Evolutionary conservation across 495 filamentous ascomycete species (phyloP).

Genomic region (Penicillium herquei): DNA sequence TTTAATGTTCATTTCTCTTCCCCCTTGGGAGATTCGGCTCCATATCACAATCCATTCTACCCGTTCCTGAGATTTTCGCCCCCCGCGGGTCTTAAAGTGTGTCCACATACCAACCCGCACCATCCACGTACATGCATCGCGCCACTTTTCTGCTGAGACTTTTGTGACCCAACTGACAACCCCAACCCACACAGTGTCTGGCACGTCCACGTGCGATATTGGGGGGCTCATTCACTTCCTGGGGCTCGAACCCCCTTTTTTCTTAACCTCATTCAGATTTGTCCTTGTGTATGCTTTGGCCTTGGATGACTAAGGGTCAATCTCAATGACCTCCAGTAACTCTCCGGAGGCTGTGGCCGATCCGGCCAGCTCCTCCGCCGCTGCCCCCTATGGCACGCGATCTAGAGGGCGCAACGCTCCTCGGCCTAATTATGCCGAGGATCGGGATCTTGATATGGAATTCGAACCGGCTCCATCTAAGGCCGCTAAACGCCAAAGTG

Average conservation of each 20-base stretch:
- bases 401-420: slow-evolving; percentile 86
- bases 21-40: not conserved
- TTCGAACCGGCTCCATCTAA: slow-evolving; percentile 54
- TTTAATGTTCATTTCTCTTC: slow-evolving; percentile 2
- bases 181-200: slow-evolving; percentile 12
- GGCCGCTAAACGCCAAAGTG: slow-evolving; percentile 44
- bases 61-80: slow-evolving; percentile 30
- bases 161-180: slow-evolving; percentile 9
- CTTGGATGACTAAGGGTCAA: slow-evolving; percentile 39
- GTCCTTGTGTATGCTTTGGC: slow-evolving; percentile 16
- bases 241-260: not conserved
- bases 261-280: not conserved
- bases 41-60: slow-evolving; percentile 4
- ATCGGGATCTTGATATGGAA: slow-evolving; percentile 89
- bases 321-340: slow-evolving; percentile 53
- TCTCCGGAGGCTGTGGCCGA: slow-evolving; percentile 45
- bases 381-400: slow-evolving; percentile 89
- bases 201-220: not conserved
- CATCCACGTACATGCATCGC: slow-evolving; percentile 24
- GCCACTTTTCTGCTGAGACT: slow-evolving; percentile 13
- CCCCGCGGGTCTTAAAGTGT: slow-evolving; percentile 14
- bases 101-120: slow-evolving; percentile 21
- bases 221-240: not conserved
- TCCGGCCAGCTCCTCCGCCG: slow-evolving; percentile 42
- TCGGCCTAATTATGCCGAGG: slow-evolving; percentile 94